Evolutionary conservation across 768 basidiomycete genomes (phyloP), one percentile per base, ranked within the genome.

Genomic region (Imleria badia): DNA sequence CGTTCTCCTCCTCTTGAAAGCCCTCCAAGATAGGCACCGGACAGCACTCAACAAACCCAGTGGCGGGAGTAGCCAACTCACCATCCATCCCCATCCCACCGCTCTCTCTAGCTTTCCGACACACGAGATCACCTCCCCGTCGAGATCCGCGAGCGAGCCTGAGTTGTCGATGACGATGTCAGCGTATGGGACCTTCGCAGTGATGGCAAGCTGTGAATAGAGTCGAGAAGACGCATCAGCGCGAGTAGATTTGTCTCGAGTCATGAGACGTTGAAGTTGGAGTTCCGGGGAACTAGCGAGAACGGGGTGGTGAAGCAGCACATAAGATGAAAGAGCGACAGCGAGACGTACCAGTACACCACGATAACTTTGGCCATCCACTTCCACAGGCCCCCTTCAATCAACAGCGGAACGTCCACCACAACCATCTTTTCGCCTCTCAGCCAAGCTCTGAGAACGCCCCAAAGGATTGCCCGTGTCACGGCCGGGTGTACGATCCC

Each of bases 401-500:
- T 87, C 52, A 99, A 75, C 47, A 98, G 73, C 31, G 97, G 97
- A 6, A 97, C 90, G 69, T 98, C 97, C 60, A 98, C 72, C 3
- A 98, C 78, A 57, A 88, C 91, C 36, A 89, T 76, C 66, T 81
- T 86, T 63, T 91, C 76, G 8, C 97, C 96, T 38, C 72, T 73
- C 43, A 93, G 45, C 93, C 95, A 99, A 53, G 76, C 75, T 53
- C 75, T 74, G 46, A 93, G 43, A 5, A 95, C 80, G 48, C 76
- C 75, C 78, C 79, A 81, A 11, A 87, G 63, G 80, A 98, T 90
- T n/a, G 81, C 84, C 57, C 80, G 78, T 48, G 86, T 73, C n/a
- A 98, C 91, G 0, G 90, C 88, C 6, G 97, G 96, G 67, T 99
- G 97, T 7, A 94, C 83, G 60, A 98, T 95, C 8, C 73, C 67